Evolutionary conservation across 1,284 basidiomycete genomes (phyloP).

Genomic region (Farysia itapuensis): DNA sequence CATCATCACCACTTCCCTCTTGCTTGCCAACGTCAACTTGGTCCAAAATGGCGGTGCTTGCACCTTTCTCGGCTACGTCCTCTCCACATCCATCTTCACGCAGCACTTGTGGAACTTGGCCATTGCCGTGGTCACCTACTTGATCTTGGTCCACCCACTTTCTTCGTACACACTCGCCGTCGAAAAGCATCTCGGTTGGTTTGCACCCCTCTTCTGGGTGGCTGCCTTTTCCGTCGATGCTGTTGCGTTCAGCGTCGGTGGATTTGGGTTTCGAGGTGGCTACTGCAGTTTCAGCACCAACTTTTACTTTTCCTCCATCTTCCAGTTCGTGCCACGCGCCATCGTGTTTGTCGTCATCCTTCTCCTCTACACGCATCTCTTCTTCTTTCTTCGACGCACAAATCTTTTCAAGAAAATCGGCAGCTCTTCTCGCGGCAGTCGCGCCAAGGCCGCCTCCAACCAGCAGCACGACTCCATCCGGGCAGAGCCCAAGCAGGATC

Average conservation of each 20-base stretch:
- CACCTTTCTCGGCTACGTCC: slow-evolving; percentile 40
- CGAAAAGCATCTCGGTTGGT: slow-evolving; percentile 41
- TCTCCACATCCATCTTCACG: slow-evolving; percentile 41
- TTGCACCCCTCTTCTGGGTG: slow-evolving; percentile 49
- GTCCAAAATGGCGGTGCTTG: slow-evolving; percentile 15
- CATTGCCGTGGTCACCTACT: slow-evolving; percentile 51
- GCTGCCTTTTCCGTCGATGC: slow-evolving; percentile 37
- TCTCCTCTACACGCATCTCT: slow-evolving; percentile 52
- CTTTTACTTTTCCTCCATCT: slow-evolving; percentile 33
- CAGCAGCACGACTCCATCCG: not conserved
- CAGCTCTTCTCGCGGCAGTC: slow-evolving; percentile 3
- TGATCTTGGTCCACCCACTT: slow-evolving; percentile 51
- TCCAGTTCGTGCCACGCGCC: slow-evolving; percentile 42
- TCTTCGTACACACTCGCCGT: slow-evolving; percentile 38
- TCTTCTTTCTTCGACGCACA: slow-evolving; percentile 51
- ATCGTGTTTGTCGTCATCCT: slow-evolving; percentile 44
- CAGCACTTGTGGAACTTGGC: slow-evolving; percentile 53
- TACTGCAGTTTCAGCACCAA: slow-evolving; percentile 38
- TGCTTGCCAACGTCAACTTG: slow-evolving; percentile 36
- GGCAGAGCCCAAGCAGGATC: not conserved
- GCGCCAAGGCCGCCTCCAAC: slow-evolving; percentile 1
- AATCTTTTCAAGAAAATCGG: slow-evolving; percentile 40
- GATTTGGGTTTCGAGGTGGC: slow-evolving; percentile 39
- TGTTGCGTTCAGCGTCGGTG: slow-evolving; percentile 32
- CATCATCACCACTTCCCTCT: slow-evolving; percentile 36